Base-by-base conservation (phyloP, 371 early-diverging fungal species). In the Apophysomyces sp. region DNA sequence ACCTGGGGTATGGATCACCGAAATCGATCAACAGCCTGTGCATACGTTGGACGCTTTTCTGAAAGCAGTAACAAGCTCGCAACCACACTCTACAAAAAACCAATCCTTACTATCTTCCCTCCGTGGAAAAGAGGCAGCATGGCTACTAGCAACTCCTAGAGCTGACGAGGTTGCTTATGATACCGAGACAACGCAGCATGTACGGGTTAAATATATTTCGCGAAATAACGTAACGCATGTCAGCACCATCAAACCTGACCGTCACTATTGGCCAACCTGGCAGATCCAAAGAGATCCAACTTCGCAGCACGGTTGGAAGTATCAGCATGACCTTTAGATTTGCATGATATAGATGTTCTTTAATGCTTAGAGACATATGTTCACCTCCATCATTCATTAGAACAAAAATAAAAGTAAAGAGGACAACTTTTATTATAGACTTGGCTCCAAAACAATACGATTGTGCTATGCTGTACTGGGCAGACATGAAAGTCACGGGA, bases 251-350 rank as follows among this genome's bases (percentile, higher is more conserved):
- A 80, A 82, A 34, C 58, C 89, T 6, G 91, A 90, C 68, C 73
- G 69, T 28, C 87, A 89, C 65, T 91, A 89, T 63, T 91, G 92
- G 92, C 86, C 86, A 0, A 79, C 88, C 0, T 89, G 88, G 78
- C 82, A 85, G 63, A 69, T 91, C 31, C 55, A 74, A 49, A 78
- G 74, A n/a, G 81, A 86, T 36, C 66, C 73, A 0, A 54, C 32
- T 3, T 65, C 74, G 30, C 58, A 68, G 18, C 65, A 72, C 49
- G 87, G 86, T 0, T 90, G 89, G 90, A 68, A 31, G 40, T 68
- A 44, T 21, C 49, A 44, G 49, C 11, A 44, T 9, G 21, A 44
- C 31, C 30, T 54, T 53, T 54, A 39, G 21, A 0, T 16, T 9
- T 9, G 4, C 21, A 58, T 52, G 24, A 18, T n/a, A 57, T 41